A percentile compares a stretch with the other conserved stretches of the same genome.
Evolutionary conservation across 768 basidiomycete species (phyloP).

Genomic region (Tricholoma hemisulphureum): DNA sequence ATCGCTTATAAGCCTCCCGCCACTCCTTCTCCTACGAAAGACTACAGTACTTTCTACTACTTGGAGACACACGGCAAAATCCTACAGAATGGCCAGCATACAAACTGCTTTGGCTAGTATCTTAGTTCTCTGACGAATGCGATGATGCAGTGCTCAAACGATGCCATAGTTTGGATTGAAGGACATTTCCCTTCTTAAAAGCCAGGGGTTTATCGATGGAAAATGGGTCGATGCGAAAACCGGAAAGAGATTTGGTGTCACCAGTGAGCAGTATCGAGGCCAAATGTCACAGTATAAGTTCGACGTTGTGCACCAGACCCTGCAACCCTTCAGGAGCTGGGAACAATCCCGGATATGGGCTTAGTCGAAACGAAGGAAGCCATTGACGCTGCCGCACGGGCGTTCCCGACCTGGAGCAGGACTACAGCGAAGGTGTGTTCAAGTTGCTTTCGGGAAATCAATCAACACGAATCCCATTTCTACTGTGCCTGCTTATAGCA

Average conservation of each 20-base stretch:
- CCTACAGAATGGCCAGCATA: slow-evolving; percentile 60
- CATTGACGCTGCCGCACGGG: slow-evolving; percentile 74
- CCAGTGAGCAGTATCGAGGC: slow-evolving; percentile 53
- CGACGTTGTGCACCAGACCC: slow-evolving; percentile 60
- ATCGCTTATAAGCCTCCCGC: slow-evolving; percentile 24
- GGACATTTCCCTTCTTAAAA: slow-evolving; percentile 72
- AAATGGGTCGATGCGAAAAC: slow-evolving; percentile 83
- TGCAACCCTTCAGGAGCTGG: slow-evolving; percentile 79
- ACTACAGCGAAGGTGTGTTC: slow-evolving; percentile 78
- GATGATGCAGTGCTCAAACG: background rate
- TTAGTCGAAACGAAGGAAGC: slow-evolving; percentile 80
- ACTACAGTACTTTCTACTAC: slow-evolving; percentile 6
- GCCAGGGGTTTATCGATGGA: slow-evolving; percentile 78
- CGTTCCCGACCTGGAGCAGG: slow-evolving; percentile 82
- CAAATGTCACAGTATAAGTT: background rate
- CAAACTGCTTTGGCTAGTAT: slow-evolving; percentile 38
- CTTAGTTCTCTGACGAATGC: background rate
- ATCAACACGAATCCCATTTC: background rate
- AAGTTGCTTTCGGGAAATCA: background rate
- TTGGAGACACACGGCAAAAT: slow-evolving; percentile 1
- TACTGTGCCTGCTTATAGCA: slow-evolving; percentile 44
- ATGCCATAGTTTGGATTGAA: slow-evolving; percentile 64
- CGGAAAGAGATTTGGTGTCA: slow-evolving; percentile 70
- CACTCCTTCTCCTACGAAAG: slow-evolving; percentile 25
- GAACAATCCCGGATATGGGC: slow-evolving; percentile 88